Evolutionary conservation across 2,329 filamentous ascomycete genomes (phyloP).

Genomic region (Aotearoamyces nothofagi): DNA sequence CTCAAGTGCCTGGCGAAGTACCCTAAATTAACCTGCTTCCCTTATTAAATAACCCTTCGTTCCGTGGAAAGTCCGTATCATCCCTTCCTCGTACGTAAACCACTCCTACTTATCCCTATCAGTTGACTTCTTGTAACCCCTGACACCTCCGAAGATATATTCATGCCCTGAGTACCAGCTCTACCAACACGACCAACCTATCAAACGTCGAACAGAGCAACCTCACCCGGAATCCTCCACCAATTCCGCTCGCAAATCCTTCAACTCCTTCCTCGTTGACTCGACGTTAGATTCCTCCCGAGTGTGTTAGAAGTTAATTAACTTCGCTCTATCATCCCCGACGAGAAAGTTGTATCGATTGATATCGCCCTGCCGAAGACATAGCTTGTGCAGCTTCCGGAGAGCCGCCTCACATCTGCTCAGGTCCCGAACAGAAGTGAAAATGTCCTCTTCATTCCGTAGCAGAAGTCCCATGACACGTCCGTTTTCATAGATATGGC

Average conservation of each 20-base stretch:
- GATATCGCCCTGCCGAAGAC: slow-evolving; percentile 22
- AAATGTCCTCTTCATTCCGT: slow-evolving; percentile 19
- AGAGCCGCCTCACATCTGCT: slow-evolving; percentile 15
- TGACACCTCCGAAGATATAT: no score
- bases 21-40: no score
- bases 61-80: no score
- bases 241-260: slow-evolving; percentile 16
- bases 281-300: slow-evolving; percentile 5
- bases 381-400: slow-evolving; percentile 14
- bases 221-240: slow-evolving; percentile 19
- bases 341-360: slow-evolving; percentile 25
- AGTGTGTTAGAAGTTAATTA: slow-evolving; percentile 20
- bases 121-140: no score
- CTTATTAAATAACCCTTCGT: no score
- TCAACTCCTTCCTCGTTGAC: slow-evolving; percentile 16
- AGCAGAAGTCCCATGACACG: slow-evolving; percentile 22
- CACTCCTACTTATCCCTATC: no score
- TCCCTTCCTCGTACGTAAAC: no score
- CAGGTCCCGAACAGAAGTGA: slow-evolving; percentile 16
- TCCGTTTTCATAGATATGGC: slow-evolving; percentile 20
- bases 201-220: no score
- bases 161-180: no score
- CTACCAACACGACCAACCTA: no score
- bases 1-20: no score
- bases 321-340: slow-evolving; percentile 13